phyloP scores from a whole-genome alignment of 164 flowering plant genomes.

The Nymphaea colorata region DNA sequence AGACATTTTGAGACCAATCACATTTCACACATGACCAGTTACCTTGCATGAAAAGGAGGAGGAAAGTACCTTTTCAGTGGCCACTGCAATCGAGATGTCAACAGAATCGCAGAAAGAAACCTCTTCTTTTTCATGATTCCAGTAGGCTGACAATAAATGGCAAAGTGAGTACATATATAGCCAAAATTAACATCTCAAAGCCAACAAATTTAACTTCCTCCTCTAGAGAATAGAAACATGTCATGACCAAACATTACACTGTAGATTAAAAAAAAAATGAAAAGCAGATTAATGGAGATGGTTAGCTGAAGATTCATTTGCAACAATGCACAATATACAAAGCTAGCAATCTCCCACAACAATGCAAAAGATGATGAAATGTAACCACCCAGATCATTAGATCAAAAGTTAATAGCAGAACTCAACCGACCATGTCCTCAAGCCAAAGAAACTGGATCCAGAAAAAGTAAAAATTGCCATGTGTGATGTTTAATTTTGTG shows the following conservation, averaged over 20 bases:
- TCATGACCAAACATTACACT: not conserved
- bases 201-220: not conserved
- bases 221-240: not conserved
- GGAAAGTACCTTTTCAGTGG: conserved; percentile 75
- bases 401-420: too few relatives aligned
- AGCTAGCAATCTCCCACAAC: too few relatives aligned
- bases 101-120: conserved; percentile 48
- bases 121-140: conserved; percentile 75
- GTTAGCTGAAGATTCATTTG: not conserved
- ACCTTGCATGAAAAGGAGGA: not conserved
- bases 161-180: not conserved
- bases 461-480: too few relatives aligned
- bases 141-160: conserved; percentile 44
- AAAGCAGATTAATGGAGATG: not conserved
- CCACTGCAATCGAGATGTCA: conserved; percentile 95
- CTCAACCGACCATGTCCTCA: too few relatives aligned
- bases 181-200: not conserved
- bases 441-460: too few relatives aligned
- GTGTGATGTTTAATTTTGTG: too few relatives aligned
- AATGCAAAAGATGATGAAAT: too few relatives aligned
- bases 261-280: not conserved
- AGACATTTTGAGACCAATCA: not conserved
- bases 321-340: not conserved
- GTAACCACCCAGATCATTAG: too few relatives aligned
- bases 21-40: not conserved